Percentiles rank a stretch among this genome's conserved stretches.
phyloP scores from a whole-genome alignment of 2,329 filamentous ascomycete species.

The Zymoseptoria pseudotritici region DNA sequence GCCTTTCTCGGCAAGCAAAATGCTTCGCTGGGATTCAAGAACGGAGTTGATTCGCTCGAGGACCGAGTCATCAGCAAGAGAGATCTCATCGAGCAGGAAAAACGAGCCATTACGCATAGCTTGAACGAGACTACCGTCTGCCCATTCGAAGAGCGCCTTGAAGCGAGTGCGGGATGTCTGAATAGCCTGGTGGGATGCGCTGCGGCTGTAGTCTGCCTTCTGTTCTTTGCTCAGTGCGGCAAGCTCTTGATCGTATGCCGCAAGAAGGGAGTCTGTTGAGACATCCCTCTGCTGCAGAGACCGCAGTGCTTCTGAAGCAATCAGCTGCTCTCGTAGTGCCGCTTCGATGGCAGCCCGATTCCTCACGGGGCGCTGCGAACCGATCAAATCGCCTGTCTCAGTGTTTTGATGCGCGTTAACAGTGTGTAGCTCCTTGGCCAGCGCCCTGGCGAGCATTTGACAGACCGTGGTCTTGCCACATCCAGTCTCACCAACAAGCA shows the following conservation, averaged over 20 bases:
- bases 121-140: constrained; percentile 84
- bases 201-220: constrained; percentile 8
- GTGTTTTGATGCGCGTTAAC: constrained; percentile 98
- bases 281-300: constrained; percentile 12
- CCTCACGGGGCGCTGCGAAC: constrained; percentile 82
- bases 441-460: constrained; percentile 79
- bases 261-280: constrained; percentile 50
- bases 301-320: constrained; percentile 26
- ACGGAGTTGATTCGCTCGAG: constrained; percentile 94
- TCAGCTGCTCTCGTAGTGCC: constrained; percentile 56
- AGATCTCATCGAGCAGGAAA: constrained; percentile 96
- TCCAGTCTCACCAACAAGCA: constrained; percentile 92
- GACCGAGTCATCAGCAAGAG: constrained; percentile 93
- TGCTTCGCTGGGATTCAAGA: constrained; percentile 75
- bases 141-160: constrained; percentile 92
- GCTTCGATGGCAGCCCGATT: constrained; percentile 71
- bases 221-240: constrained; percentile 33
- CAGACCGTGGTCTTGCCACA: constrained; percentile 97
- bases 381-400: constrained; percentile 94
- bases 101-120: constrained; percentile 86
- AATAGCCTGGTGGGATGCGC: constrained; percentile 29
- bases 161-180: constrained; percentile 51
- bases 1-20: constrained; percentile 91
- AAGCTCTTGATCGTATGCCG: constrained; percentile 45
- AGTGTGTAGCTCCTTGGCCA: constrained; percentile 69